These are phyloP conservation scores for Angomonas deanei DNA, from an alignment of 208 protist species.

Conservation along the genomic window DNA sequence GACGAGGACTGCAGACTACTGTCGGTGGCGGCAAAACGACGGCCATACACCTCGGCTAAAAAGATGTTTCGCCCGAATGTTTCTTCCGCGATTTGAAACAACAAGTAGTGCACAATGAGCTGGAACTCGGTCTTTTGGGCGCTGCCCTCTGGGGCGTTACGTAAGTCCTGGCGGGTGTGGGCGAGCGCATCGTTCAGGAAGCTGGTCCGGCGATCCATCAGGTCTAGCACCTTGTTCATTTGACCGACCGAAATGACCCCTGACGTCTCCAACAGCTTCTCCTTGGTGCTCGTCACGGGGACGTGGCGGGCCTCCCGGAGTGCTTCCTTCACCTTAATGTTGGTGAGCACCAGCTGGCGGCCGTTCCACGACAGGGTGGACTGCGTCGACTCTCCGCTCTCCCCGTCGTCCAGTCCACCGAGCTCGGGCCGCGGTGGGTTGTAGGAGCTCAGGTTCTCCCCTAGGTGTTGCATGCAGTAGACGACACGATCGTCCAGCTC, in stretches of 20 bases:
- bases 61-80: constrained; percentile 71
- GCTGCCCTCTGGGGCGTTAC: constrained; percentile 33
- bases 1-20: constrained; percentile 19
- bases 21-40: constrained; percentile 75
- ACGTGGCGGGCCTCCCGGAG: constrained; percentile 60
- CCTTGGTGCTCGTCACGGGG: constrained; percentile 41
- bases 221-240: constrained; percentile 63
- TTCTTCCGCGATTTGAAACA: constrained; percentile 67
- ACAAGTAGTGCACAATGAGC: constrained; percentile 72
- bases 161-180: constrained; percentile 71
- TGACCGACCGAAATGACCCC: constrained; percentile 54
- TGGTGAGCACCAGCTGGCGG: constrained; percentile 51
- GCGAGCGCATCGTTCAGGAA: constrained; percentile 79
- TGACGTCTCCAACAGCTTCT: constrained; percentile 32
- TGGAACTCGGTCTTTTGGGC: constrained; percentile 53
- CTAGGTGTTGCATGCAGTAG: constrained; percentile 80
- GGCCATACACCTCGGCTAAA: constrained; percentile 55
- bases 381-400: constrained; percentile 10
- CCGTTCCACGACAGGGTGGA: constrained; percentile 70
- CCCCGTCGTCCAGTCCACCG: not conserved
- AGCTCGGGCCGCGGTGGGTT: constrained; percentile 15
- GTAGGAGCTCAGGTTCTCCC: constrained; percentile 52
- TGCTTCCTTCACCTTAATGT: constrained; percentile 77
- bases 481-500: constrained; percentile 81
- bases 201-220: constrained; percentile 75